Base-by-base conservation (phyloP, 768 basidiomycete species). In the Lentinula edodes region DNA sequence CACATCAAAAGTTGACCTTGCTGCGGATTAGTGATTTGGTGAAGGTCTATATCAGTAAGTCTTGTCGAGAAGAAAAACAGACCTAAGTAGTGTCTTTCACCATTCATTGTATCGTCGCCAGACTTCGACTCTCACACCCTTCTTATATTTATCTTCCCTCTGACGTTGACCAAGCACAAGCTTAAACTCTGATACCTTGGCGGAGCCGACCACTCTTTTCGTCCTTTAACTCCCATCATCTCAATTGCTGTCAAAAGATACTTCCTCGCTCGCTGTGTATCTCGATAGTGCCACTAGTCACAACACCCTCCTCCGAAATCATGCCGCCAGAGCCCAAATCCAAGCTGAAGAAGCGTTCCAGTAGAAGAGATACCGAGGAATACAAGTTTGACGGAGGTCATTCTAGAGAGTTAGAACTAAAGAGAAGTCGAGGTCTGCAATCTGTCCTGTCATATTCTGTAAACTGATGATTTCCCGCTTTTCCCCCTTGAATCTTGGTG, bases 361-460 rank as follows among this genome's bases (percentile, higher is more conserved):
- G 59, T 39, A 51, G 51, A 52, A 52, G 48, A 38, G 59, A 60
- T 36, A n/a, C 39, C 9, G 59, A 60, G 5, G 59, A 60, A 34
- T 60, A 52, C 39, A 46, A 39, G 18, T 60, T 60, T 32, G 59
- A 60, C 28, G 59, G 59, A 28, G 59, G 59, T 13, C 59, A 60
- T 52, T 50, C 59, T n/a, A 60, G 59, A 42, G 59, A 60, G 20
- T 51, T 60, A 32, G 59, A 60, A 50, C 38, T 60, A 38, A 60
- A 60, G 39, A 52, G 59, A 52, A 60, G 59, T 28, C 34, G 59
- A 52, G 59, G 59, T 52, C 34, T 18, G 59, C 52, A 15, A 36
- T 43, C 2, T 9, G 38, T 13, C 5, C 41, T 38, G 10, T 23
- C 20, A 42, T 36, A 20, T 41, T 10, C 41, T 35, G 15, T 34